Evolutionary conservation across 306 rosid genomes (phyloP).

Genomic region (Cicer cuneatum): DNA sequence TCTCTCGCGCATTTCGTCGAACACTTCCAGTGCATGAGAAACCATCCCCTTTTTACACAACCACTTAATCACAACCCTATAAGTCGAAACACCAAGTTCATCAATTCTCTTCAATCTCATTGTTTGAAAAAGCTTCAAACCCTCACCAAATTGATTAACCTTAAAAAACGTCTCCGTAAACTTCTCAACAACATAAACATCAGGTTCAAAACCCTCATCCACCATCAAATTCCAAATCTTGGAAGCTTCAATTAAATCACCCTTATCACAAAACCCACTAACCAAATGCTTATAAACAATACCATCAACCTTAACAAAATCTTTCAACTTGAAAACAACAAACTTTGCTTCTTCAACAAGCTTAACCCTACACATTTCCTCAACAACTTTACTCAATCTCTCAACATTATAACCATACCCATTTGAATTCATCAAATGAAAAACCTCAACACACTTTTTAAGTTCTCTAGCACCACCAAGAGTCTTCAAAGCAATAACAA

Average conservation of each 20-base stretch:
- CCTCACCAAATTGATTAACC: slow-evolving; percentile 59
- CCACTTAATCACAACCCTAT: slow-evolving; percentile 69
- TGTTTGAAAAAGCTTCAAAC: slow-evolving; percentile 67
- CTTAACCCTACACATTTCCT: slow-evolving; percentile 56
- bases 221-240: slow-evolving; percentile 84
- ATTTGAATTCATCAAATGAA: slow-evolving; percentile 67
- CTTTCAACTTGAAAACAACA: slow-evolving; percentile 67
- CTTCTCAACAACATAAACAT: slow-evolving; percentile 60
- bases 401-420: slow-evolving; percentile 58
- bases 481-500: slow-evolving; percentile 56
- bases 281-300: slow-evolving; percentile 60
- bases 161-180: slow-evolving; percentile 76
- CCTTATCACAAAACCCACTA: slow-evolving; percentile 68
- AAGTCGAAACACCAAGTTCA: slow-evolving; percentile 64
- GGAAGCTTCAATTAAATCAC: slow-evolving; percentile 77
- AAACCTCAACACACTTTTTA: slow-evolving; percentile 75
- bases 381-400: slow-evolving; percentile 63
- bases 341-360: slow-evolving; percentile 74
- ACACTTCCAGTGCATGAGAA: slow-evolving; percentile 52
- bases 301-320: slow-evolving; percentile 59
- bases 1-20: slow-evolving; percentile 76
- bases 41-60: slow-evolving; percentile 68
- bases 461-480: slow-evolving; percentile 67
- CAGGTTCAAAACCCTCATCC: slow-evolving; percentile 70
- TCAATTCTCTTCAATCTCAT: slow-evolving; percentile 69